A percentile compares a stretch with the other conserved stretches of the same genome.
These are phyloP conservation scores for Polyporus arcularius DNA, from an alignment of 768 basidiomycete species.

Conservation along the genomic window DNA sequence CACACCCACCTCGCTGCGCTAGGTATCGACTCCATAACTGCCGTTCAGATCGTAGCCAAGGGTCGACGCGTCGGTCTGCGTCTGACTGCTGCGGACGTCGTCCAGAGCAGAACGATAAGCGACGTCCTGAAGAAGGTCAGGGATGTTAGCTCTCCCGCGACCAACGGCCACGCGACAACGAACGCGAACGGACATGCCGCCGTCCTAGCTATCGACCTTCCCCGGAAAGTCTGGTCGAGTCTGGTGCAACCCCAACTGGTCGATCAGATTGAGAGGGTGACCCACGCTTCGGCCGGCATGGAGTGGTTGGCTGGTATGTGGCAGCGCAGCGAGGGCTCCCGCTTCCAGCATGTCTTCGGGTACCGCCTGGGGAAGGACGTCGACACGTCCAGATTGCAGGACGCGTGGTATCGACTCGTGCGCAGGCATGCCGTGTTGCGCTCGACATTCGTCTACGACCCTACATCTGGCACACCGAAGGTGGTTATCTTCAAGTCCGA, in stretches of 20 bases:
- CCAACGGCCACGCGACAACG: not conserved
- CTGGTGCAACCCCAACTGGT: not conserved
- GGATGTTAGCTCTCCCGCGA: not conserved
- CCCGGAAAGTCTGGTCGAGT: slow-evolving; percentile 5
- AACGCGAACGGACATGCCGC: too few relatives aligned
- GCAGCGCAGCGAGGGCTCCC: slow-evolving; percentile 41
- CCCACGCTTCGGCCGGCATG: slow-evolving; percentile 33
- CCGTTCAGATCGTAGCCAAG: slow-evolving; percentile 45
- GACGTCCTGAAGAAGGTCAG: slow-evolving; percentile 24
- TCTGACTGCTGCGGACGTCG: slow-evolving; percentile 40
- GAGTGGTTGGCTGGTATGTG: slow-evolving; percentile 44
- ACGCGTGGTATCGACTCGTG: slow-evolving; percentile 41
- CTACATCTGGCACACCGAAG: slow-evolving; percentile 19
- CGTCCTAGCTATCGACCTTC: not conserved
- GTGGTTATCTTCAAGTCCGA: slow-evolving; percentile 30
- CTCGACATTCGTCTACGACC: slow-evolving; percentile 41
- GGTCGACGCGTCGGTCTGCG: slow-evolving; percentile 39
- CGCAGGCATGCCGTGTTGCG: slow-evolving; percentile 41
- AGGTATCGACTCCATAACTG: slow-evolving; percentile 53
- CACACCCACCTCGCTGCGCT: slow-evolving; percentile 41
- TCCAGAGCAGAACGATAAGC: slow-evolving; percentile 40
- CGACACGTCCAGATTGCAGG: slow-evolving; percentile 30
- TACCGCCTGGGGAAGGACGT: slow-evolving; percentile 36
- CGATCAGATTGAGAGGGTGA: slow-evolving; percentile 23
- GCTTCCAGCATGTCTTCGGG: slow-evolving; percentile 47